phyloP scores from a whole-genome alignment of 495 filamentous ascomycete species.

The Acidomyces sp. region DNA sequence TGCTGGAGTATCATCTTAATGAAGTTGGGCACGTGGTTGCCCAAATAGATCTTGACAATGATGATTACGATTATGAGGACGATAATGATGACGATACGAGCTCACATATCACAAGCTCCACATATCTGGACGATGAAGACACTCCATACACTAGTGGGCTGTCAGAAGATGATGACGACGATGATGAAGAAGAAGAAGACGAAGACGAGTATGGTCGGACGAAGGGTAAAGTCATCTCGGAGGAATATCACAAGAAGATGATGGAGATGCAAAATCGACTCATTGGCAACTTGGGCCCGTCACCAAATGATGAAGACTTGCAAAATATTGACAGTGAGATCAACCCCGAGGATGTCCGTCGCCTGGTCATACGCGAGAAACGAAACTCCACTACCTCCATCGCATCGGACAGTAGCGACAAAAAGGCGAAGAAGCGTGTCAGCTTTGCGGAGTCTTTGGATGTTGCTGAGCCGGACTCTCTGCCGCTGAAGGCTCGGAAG shows the following conservation, averaged over 20 bases:
- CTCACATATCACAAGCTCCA: constrained; percentile 30
- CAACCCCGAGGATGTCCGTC: constrained; percentile 21
- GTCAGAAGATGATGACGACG: constrained; percentile 36
- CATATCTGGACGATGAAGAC: constrained; percentile 32
- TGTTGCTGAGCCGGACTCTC: constrained; percentile 32
- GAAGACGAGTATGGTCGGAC: constrained; percentile 60
- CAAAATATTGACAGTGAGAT: constrained; percentile 11
- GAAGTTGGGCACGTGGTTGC: constrained; percentile 86
- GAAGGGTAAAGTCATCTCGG: constrained; percentile 46
- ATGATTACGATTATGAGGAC: constrained; percentile 30
- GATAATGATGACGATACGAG: constrained; percentile 36
- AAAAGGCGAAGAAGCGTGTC: constrained; percentile 53
- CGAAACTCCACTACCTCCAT: constrained; percentile 2
- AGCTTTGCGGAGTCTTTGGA: constrained; percentile 55
- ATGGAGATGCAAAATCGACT: constrained; percentile 28
- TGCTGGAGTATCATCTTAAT: constrained; percentile 76
- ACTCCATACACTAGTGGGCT: constrained; percentile 36
- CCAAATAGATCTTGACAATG: constrained; percentile 70
- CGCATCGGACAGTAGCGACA: constrained; percentile 9
- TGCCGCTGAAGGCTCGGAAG: constrained; percentile 15
- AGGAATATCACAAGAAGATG: constrained; percentile 51
- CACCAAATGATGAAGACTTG: constrained; percentile 14
- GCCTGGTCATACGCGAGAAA: constrained; percentile 20
- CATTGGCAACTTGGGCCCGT: constrained; percentile 30
- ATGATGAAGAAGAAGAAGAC: constrained; percentile 51